These are phyloP conservation scores for Scheffersomyces insectosa DNA, from an alignment of 1,139 yeast species.

Conservation along the genomic window DNA sequence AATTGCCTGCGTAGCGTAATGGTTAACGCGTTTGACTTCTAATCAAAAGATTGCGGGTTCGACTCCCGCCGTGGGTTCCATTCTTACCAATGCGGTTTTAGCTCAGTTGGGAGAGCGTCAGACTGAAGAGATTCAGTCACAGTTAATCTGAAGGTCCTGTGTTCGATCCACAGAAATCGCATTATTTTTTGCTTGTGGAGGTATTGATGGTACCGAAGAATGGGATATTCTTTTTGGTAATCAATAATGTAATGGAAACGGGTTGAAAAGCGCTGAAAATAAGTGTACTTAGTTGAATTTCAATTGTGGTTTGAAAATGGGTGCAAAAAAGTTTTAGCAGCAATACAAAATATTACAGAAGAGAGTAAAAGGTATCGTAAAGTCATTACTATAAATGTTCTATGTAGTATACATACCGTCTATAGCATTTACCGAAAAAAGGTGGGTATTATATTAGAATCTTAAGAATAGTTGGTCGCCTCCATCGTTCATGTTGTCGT, in stretches of 20 bases:
- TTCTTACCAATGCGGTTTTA: slow-evolving; percentile 35
- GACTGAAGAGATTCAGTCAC: slow-evolving; percentile 62
- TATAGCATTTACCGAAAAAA: too few species aligned
- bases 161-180: slow-evolving; percentile 50
- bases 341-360: too few species aligned
- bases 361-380: too few species aligned
- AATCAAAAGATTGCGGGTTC: slow-evolving; percentile 16
- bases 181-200: slow-evolving; percentile 8
- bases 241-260: too few species aligned
- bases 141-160: slow-evolving; percentile 56
- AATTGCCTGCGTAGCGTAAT: slow-evolving; percentile 14
- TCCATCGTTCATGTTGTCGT: background rate
- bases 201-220: background rate
- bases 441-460: background rate
- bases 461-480: background rate
- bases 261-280: too few species aligned
- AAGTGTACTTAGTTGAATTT: too few species aligned
- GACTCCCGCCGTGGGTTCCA: slow-evolving; percentile 16
- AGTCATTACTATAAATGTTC: too few species aligned
- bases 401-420: too few species aligned
- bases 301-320: too few species aligned
- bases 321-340: too few species aligned
- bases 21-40: slow-evolving; percentile 17
- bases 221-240: too few species aligned
- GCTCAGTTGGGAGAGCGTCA: slow-evolving; percentile 94